Evolutionary conservation across 2,329 filamentous ascomycete species (phyloP).

Genomic region (Aureobasidium sp.): DNA sequence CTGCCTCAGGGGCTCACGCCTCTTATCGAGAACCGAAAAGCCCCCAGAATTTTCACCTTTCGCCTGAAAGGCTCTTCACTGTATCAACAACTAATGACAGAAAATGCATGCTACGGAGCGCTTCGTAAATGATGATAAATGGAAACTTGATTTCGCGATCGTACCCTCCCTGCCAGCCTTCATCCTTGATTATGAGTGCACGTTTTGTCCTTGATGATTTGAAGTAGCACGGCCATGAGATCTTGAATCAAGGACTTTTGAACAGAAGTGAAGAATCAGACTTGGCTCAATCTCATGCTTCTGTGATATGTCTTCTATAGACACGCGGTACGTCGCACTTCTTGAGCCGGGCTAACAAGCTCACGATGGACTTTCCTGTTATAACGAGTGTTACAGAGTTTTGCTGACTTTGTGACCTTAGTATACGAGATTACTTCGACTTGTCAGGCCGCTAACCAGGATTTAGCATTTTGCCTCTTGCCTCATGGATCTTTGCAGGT

Average conservation of each 20-base stretch:
- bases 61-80: neutral
- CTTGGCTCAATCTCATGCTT: neutral
- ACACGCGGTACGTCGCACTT: neutral
- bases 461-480: neutral
- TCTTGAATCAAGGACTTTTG: neutral
- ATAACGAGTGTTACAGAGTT: neutral
- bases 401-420: neutral
- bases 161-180: neutral
- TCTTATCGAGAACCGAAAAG: neutral
- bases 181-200: neutral
- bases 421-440: neutral
- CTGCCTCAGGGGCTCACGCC: neutral
- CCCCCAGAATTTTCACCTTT: neutral
- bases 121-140: conserved; percentile 6
- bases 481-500: neutral
- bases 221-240: neutral
- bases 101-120: conserved; percentile 4
- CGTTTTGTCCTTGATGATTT: neutral
- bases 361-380: neutral
- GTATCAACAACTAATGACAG: conserved; percentile 13
- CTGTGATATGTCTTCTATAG: too few relatives aligned
- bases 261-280: neutral
- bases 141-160: neutral
- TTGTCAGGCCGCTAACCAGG: neutral
- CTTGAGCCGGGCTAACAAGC: neutral